These are phyloP conservation scores for Aureobasidium sp. DNA, from an alignment of 2,329 filamentous ascomycete genomes.

Conservation along the genomic window DNA sequence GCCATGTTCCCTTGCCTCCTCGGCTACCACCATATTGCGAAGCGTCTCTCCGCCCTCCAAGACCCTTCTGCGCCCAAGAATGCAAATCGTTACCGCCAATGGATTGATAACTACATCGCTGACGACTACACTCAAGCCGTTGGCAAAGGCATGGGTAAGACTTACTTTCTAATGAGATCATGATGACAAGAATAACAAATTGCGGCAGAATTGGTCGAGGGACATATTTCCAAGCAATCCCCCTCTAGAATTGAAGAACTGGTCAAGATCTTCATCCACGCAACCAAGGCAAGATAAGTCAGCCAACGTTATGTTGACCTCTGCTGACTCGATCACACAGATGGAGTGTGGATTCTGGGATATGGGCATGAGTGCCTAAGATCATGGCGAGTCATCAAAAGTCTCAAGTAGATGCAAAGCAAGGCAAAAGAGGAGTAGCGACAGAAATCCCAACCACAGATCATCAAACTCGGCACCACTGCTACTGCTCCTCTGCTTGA, in stretches of 20 bases:
- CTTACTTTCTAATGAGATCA: neutral
- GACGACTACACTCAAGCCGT: conserved; percentile 73
- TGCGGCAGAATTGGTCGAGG: conserved; percentile 62
- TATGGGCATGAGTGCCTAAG: conserved; percentile 46
- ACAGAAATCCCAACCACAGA: neutral
- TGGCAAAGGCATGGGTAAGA: conserved; percentile 59
- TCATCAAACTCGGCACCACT: neutral
- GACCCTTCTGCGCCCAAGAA: conserved; percentile 36
- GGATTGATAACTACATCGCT: conserved; percentile 84
- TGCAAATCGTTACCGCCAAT: conserved; percentile 64
- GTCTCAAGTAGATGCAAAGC: neutral
- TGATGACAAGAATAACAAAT: neutral
- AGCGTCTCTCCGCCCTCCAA: conserved; percentile 57
- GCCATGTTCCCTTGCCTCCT: conserved; percentile 80
- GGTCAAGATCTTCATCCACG: conserved; percentile 75
- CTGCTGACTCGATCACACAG: conserved; percentile 32
- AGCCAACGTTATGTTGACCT: neutral
- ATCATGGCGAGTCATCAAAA: neutral
- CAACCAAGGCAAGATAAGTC: conserved; percentile 60
- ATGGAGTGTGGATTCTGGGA: conserved; percentile 72
- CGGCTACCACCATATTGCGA: conserved; percentile 78
- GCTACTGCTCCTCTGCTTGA: too few relatives aligned
- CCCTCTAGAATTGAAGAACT: conserved; percentile 72
- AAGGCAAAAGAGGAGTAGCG: neutral
- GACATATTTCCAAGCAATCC: conserved; percentile 65